Evolutionary conservation across 768 basidiomycete species (phyloP), one percentile per base, ranked within the genome.

Genomic region (Macrolepiota albuminosa): DNA sequence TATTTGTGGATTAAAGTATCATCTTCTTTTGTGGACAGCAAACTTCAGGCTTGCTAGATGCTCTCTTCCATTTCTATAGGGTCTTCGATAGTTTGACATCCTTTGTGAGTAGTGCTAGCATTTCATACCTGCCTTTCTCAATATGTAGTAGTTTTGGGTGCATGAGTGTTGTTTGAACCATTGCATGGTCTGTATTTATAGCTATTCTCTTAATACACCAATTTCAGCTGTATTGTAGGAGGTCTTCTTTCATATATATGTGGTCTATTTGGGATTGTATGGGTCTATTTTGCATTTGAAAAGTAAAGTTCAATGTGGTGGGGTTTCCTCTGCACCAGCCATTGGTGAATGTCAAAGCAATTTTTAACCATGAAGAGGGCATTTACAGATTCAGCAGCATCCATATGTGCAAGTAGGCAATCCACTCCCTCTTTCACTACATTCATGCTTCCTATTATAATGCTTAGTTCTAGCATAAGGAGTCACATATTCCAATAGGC

Each of bases 391-490:
- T 33, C 33, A 4, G 3, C 4, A 62, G 64, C 0, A 66, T 45
- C 1, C 55, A 69, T 21, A 58, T 77, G 16, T 40, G 69, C 0
- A 60, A 63, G 0, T 61, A 73, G 3, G 67, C 73, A 42, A 69
- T 77, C 78, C 0, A 78, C 57, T 0, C 62, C 26, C 0, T 77
- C 73, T 56, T 81, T 76, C 0, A 75, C 72, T 0, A 80, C 31
- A 62, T 83, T 81, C 47, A 75, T 73, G 59, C 82, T 76, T 0
- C 79, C 77, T 0, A 74, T 43, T 43, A 82, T 59, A 0, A 77
- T 16, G 31, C 78, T 70, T 3, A 70, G 74, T 34, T 50, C 60
- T 34, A 24, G 14, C 6, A 24, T 6, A 8, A 3, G 16, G 6
- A 1, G n/a, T 8, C n/a, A 1, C 1, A 2, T 34, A 2, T 0